phyloP scores from a whole-genome alignment of 2,329 filamentous ascomycete genomes.

The Pseudofabraea citricarpa region DNA sequence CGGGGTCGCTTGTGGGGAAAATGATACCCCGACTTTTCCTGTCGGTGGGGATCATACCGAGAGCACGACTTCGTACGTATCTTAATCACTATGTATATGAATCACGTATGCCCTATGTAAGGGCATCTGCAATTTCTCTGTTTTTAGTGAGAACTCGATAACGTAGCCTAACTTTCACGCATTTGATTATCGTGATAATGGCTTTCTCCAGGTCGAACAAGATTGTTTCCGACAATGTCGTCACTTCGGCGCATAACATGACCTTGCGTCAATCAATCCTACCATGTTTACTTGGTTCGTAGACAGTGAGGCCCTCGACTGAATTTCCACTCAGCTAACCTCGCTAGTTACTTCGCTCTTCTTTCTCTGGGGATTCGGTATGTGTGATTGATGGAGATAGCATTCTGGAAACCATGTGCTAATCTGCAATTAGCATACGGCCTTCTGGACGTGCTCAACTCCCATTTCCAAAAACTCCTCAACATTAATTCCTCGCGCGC shows the following conservation, averaged over 20 bases:
- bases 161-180: not conserved
- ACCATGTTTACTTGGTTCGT: not conserved
- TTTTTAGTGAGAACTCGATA: not conserved
- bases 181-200: not conserved
- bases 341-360: not conserved
- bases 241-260: not conserved
- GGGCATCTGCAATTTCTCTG: not conserved
- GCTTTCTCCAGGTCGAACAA: not conserved
- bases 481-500: constrained; percentile 27
- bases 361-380: not conserved
- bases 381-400: too few species aligned
- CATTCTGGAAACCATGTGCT: too few species aligned
- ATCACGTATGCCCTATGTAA: not conserved
- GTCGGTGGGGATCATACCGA: not conserved
- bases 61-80: not conserved
- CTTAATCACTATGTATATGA: not conserved
- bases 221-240: not conserved
- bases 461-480: constrained; percentile 35
- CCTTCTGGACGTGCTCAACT: constrained; percentile 39
- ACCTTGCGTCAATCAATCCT: not conserved
- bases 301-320: not conserved
- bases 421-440: too few species aligned
- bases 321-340: not conserved
- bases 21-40: not conserved
- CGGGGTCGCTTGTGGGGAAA: not conserved